phyloP scores from a whole-genome alignment of 1,284 basidiomycete species.

The Tylopilus orsonianus region DNA sequence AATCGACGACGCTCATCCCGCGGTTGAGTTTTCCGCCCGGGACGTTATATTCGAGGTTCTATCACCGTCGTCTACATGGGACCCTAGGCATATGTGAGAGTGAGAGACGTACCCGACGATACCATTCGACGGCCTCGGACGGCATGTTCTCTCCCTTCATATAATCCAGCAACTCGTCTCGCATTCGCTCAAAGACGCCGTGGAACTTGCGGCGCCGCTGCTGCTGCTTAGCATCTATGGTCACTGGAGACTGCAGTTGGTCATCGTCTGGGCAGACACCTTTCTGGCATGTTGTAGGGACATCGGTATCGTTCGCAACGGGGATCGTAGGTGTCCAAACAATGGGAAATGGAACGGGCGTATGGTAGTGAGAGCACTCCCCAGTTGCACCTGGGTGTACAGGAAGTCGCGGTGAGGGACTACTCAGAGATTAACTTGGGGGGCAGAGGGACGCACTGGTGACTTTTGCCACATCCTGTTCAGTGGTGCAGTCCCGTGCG shows the following conservation, averaged over 20 bases:
- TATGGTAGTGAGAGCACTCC: not conserved
- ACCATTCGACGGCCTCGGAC: conserved; percentile 64
- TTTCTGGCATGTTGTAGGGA: too few relatives aligned
- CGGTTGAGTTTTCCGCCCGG: conserved; percentile 97
- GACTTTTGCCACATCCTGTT: not conserved
- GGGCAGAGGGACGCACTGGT: not conserved
- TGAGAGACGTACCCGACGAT: conserved; percentile 45
- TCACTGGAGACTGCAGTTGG: too few relatives aligned
- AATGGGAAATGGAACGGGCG: not conserved
- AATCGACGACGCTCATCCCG: conserved; percentile 93
- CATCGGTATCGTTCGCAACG: not conserved
- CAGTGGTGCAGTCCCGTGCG: not conserved
- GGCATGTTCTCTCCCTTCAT: conserved; percentile 58
- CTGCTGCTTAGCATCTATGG: too few relatives aligned
- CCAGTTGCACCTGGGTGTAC: not conserved
- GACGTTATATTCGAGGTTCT: conserved; percentile 94
- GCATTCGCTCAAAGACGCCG: conserved; percentile 29
- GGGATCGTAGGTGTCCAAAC: not conserved
- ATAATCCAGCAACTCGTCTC: conserved; percentile 43
- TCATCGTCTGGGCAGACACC: too few relatives aligned
- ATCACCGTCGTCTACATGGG: not conserved
- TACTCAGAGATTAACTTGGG: too few relatives aligned
- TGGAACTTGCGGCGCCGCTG: conserved; percentile 31
- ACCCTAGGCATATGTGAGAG: not conserved
- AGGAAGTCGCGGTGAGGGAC: too few relatives aligned